Conservation (phyloP, 2,329 filamentous ascomycete species). For the Dactylellina haptotyla region DNA sequence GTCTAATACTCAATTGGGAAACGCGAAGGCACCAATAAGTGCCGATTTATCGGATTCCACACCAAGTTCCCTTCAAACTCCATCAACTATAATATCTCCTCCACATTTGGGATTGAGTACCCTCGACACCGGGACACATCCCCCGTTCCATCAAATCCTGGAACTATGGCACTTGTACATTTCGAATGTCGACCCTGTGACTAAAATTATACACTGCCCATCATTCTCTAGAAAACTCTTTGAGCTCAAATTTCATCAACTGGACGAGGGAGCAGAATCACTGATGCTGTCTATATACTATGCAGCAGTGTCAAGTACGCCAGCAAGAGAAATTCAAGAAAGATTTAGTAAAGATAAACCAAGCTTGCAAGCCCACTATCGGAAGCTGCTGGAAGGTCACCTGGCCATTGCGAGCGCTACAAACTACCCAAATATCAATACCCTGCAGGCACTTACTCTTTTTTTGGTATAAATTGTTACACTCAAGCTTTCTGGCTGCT, state of each 20-base stretch:
- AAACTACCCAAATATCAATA: neutral
- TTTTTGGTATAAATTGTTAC: conserved; percentile 6
- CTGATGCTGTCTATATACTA: conserved; percentile 16
- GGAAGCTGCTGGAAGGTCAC: conserved; percentile 1
- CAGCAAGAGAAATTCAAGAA: neutral
- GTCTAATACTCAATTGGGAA: neutral
- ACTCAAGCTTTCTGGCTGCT: too few species aligned
- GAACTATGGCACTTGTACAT: conserved; percentile 15
- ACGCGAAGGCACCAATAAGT: neutral
- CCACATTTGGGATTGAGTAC: neutral
- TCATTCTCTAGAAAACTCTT: conserved; percentile 9
- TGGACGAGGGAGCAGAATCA: neutral
- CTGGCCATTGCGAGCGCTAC: neutral
- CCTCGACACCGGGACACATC: neutral
- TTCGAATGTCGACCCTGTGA: conserved; percentile 5
- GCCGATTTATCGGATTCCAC: neutral
- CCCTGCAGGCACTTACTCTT: conserved; percentile 4
- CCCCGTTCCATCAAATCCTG: neutral
- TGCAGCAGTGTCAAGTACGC: conserved; percentile 8
- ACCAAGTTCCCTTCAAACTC: neutral
- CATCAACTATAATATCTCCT: neutral
- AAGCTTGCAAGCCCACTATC: neutral
- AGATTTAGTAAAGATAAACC: neutral
- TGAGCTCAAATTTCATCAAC: neutral
- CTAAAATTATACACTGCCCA: conserved; percentile 5